Evolutionary conservation across 1,139 yeast species (phyloP).

Genomic region (Suhomyces coccinellae): DNA sequence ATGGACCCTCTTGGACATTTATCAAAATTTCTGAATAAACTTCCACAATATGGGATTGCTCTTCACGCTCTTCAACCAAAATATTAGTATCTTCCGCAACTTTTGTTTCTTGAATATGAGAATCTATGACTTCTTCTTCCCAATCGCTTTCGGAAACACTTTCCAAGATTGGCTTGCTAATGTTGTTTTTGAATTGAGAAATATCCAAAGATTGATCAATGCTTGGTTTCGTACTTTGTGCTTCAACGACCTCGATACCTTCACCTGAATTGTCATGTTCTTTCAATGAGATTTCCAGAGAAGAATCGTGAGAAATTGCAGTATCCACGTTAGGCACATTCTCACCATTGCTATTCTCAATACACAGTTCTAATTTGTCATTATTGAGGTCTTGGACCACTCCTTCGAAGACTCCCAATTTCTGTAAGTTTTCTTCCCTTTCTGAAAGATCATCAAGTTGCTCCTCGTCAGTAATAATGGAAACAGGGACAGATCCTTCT

Average conservation of each 20-base stretch:
- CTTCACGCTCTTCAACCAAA: not conserved
- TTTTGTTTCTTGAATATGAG: too few relatives aligned
- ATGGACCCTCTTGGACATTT: not conserved
- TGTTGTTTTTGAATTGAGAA: not conserved
- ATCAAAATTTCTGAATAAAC: not conserved
- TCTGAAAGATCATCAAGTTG: not conserved
- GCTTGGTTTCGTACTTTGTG: too few relatives aligned
- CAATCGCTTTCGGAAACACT: constrained; percentile 3
- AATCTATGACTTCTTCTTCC: not conserved
- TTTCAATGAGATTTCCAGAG: too few relatives aligned
- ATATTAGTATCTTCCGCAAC: too few relatives aligned
- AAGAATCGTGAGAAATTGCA: too few relatives aligned
- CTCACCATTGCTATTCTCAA: too few relatives aligned
- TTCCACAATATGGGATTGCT: not conserved
- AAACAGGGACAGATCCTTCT: not conserved
- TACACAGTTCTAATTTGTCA: too few relatives aligned
- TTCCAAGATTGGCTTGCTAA: not conserved
- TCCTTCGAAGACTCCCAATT: too few relatives aligned
- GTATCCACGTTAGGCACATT: too few relatives aligned
- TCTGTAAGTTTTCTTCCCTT: too few relatives aligned
- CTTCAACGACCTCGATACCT: not conserved
- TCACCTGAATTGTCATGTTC: not conserved
- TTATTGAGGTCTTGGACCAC: too few relatives aligned
- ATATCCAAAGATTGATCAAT: not conserved
- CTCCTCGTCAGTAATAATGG: not conserved